Evolutionary conservation across 805 yeast genomes (phyloP), one percentile per base, ranked within the genome.

Genomic region (Cyberlindnera xylosilytica): DNA sequence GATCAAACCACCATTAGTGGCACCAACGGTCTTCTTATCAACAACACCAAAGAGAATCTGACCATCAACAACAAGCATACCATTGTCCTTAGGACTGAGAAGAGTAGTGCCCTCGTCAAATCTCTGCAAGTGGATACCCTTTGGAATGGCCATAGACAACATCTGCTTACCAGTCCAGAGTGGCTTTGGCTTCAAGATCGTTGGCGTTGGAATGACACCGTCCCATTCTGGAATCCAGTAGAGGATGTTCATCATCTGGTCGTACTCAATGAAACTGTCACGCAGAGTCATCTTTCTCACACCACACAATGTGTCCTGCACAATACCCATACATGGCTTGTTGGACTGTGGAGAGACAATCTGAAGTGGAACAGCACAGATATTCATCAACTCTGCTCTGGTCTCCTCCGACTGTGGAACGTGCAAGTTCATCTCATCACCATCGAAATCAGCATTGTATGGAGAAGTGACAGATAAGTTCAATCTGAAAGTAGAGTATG

Each of bases 291-390:
- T 79, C 64, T 93, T 93, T 69, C 99, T 83, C 41, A 91, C 75
- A 72, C 99, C 99, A 78, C 97, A 89, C 52, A 93, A 72, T 0
- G 99, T 90, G 68, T 93, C 99, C 72, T 93, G 99, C 49, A 93
- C 99, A 72, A 93, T 93, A 71, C 99, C 99, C 99, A 93, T 93
- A 52, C 95, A 97, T 29, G 99, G 99, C 68, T 93, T 93, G 65
- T 93, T 93, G 2, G 97, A 87, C 68, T 93, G 99, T 11, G 99
- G 97, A 15, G 97, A 89, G 30, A 93, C 96, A 74, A 93, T 93
- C 67, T 93, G 99, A 44, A 90, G 73, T 8, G 99, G 99, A 40
- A 93, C 99, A 4, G 97, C 96, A 69, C 97, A 89, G 57, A 93
- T 78, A 63, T 91, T 93, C 24, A 91, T 83, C 51, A 93, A 73